phyloP scores from a whole-genome alignment of 768 basidiomycete species.

The Tricholoma bakamatsutake region DNA sequence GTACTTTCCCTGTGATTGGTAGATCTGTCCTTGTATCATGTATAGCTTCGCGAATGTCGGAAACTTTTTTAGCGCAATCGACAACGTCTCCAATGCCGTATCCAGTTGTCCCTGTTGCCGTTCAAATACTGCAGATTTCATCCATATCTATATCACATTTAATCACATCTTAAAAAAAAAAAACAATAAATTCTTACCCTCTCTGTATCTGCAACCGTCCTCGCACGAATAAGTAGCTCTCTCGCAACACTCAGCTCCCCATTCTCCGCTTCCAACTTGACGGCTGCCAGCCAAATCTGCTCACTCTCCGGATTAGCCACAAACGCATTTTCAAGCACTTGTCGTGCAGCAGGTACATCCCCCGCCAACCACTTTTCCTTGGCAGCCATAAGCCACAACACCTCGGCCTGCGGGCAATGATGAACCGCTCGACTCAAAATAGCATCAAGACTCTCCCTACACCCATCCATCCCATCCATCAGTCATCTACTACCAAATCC shows the following conservation, averaged over 20 bases:
- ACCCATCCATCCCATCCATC: constrained; percentile 8
- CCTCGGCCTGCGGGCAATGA: constrained; percentile 92
- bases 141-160: constrained; percentile 99
- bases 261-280: constrained; percentile 95
- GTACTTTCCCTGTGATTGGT: constrained; percentile 54
- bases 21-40: constrained; percentile 96
- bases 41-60: constrained; percentile 89
- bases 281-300: constrained; percentile 95
- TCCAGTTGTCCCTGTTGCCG: constrained; percentile 77
- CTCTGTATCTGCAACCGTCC: constrained; percentile 88
- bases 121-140: constrained; percentile 97
- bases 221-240: constrained; percentile 81
- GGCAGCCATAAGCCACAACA: constrained; percentile 96
- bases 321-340: constrained; percentile 86
- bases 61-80: constrained; percentile 75
- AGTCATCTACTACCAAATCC: not conserved
- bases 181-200: constrained; percentile 40
- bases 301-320: constrained; percentile 95
- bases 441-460: constrained; percentile 72
- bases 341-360: constrained; percentile 86
- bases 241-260: constrained; percentile 82
- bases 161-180: not conserved
- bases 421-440: constrained; percentile 79
- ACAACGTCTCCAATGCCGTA: constrained; percentile 69
- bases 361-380: constrained; percentile 94